Evolutionary conservation across 345 rosid species (phyloP).

Genomic region (Draba incana): DNA sequence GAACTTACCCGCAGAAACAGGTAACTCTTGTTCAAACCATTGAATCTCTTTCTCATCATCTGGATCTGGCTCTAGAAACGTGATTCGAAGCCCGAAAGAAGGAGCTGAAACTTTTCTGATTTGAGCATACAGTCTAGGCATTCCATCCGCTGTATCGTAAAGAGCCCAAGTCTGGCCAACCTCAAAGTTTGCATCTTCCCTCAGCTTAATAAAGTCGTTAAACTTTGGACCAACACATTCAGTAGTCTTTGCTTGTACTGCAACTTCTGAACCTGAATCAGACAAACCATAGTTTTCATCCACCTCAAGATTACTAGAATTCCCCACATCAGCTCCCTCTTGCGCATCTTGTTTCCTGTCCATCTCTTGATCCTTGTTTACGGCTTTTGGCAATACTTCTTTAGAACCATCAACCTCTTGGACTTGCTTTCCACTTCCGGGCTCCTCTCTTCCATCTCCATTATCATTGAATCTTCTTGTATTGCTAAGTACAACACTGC

Average conservation of each 20-base stretch:
- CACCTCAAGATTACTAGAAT: too few species aligned
- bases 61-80: constrained; percentile 70
- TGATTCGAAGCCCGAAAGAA: constrained; percentile 52
- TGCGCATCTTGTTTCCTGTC: too few species aligned
- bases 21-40: constrained; percentile 55
- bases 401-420: too few species aligned
- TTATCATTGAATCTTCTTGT: too few species aligned
- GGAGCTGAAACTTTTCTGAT: constrained; percentile 52
- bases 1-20: constrained; percentile 65
- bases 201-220: constrained; percentile 51
- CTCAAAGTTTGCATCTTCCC: constrained; percentile 49
- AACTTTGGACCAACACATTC: not conserved
- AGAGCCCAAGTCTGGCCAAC: constrained; percentile 68
- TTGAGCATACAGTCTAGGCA: constrained; percentile 80
- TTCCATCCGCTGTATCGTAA: constrained; percentile 52
- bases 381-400: too few species aligned
- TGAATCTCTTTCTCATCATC: constrained; percentile 45
- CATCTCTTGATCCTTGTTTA: too few species aligned
- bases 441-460: too few species aligned
- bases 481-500: too few species aligned
- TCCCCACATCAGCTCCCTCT: too few species aligned
- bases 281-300: too few species aligned
- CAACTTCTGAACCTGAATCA: not conserved
- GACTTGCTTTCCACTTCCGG: too few species aligned
- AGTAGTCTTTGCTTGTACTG: not conserved